Percentiles rank a stretch among this genome's conserved stretches.
These are phyloP conservation scores for Sordaria brevicollis DNA, from an alignment of 495 filamentous ascomycete species.

Conservation along the genomic window DNA sequence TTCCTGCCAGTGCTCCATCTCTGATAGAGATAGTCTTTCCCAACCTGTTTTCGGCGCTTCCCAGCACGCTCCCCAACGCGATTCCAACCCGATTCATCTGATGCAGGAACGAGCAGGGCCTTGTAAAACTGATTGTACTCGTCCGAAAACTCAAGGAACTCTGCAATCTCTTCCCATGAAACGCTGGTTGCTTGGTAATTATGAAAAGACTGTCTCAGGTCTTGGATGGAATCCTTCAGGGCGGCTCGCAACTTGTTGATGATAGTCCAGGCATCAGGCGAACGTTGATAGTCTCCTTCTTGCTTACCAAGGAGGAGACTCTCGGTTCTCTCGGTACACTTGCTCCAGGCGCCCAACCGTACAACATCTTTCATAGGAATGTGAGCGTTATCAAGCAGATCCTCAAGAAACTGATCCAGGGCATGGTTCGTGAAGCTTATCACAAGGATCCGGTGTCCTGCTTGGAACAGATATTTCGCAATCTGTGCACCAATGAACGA, in stretches of 20 bases:
- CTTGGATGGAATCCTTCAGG: conserved; percentile 7
- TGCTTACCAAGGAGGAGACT: conserved; percentile 42
- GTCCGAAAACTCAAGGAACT: conserved; percentile 51
- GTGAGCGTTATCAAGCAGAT: conserved; percentile 50
- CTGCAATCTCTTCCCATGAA: conserved; percentile 40
- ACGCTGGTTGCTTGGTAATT: not conserved
- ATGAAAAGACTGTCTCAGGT: conserved; percentile 7
- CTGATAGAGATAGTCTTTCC: conserved; percentile 41
- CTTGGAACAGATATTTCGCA: conserved; percentile 46
- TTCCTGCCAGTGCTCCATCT: conserved; percentile 48
- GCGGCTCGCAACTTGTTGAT: conserved; percentile 29
- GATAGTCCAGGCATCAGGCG: conserved; percentile 23
- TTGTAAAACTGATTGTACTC: conserved; percentile 45
- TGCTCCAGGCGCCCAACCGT: conserved; percentile 48
- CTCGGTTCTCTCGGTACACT: conserved; percentile 44
- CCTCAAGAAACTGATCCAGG: conserved; percentile 64
- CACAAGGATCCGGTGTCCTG: conserved; percentile 47
- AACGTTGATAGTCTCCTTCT: conserved; percentile 12
- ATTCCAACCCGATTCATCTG: conserved; percentile 35
- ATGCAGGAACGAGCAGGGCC: conserved; percentile 43
- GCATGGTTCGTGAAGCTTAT: conserved; percentile 63
- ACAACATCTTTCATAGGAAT: conserved; percentile 47
- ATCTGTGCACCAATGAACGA: conserved; percentile 65
- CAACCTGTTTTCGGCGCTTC: conserved; percentile 33
- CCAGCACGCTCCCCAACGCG: conserved; percentile 23